These are phyloP conservation scores for Ilex aquifolium DNA, from an alignment of 257 asterid species.

Conservation along the genomic window DNA sequence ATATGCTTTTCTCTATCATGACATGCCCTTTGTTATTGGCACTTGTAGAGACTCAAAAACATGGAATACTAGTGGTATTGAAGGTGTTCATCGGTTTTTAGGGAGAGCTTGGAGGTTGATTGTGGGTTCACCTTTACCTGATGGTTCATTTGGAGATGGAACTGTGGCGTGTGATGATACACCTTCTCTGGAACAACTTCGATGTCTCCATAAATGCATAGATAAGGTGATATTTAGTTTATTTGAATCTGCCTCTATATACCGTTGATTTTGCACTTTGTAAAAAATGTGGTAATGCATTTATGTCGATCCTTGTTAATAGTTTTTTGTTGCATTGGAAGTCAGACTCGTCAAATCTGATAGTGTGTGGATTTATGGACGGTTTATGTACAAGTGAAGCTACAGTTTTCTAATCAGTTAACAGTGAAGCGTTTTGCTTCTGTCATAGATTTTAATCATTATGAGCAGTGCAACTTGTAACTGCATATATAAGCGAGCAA, in stretches of 20 bases:
- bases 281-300: too few relatives aligned
- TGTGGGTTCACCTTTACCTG: constrained; percentile 69
- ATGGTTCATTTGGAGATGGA: constrained; percentile 62
- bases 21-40: constrained; percentile 8
- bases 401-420: too few relatives aligned
- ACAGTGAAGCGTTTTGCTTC: too few relatives aligned
- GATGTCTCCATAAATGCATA: constrained; percentile 79
- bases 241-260: neutral
- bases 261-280: too few relatives aligned
- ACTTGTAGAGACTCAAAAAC: constrained; percentile 80
- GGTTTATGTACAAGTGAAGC: too few relatives aligned
- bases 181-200: constrained; percentile 77
- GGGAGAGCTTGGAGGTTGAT: constrained; percentile 91
- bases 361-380: too few relatives aligned
- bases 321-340: too few relatives aligned
- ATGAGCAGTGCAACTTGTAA: too few relatives aligned
- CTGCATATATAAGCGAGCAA: too few relatives aligned
- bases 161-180: constrained; percentile 53
- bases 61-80: constrained; percentile 97
- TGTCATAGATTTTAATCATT: too few relatives aligned
- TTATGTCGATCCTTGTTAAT: too few relatives aligned
- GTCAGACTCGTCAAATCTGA: too few relatives aligned
- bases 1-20: neutral
- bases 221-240: constrained; percentile 45
- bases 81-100: constrained; percentile 91